These are phyloP conservation scores for Naegleria fowleri DNA, from an alignment of 208 protist species.

Conservation along the genomic window DNA sequence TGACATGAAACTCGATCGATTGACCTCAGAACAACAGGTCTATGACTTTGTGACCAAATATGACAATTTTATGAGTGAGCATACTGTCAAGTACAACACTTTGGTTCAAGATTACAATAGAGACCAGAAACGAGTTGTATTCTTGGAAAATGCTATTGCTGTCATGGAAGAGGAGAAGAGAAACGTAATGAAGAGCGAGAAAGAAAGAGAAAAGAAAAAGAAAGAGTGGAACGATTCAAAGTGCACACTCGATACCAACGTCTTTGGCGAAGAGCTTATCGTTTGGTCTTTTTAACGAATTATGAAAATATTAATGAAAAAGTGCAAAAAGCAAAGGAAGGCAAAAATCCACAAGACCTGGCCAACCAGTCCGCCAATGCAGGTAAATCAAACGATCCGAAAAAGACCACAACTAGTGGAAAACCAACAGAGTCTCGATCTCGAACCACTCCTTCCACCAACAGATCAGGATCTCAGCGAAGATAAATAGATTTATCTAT, in stretches of 20 bases:
- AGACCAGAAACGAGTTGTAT: not conserved
- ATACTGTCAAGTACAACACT: not conserved
- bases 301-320: not conserved
- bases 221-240: not conserved
- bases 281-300: not conserved
- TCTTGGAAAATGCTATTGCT: not conserved
- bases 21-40: not conserved
- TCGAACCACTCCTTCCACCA: not conserved
- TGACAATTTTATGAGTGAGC: constrained; percentile 9
- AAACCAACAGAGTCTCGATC: not conserved
- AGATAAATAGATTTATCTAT: too few relatives aligned
- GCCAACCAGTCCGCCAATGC: not conserved
- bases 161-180: not conserved
- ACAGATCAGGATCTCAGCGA: not conserved
- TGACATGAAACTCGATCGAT: not conserved
- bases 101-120: not conserved
- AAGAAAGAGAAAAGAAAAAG: not conserved
- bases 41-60: not conserved
- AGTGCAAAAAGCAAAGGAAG: not conserved
- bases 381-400: too few relatives aligned
- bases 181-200: not conserved
- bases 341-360: not conserved
- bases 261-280: not conserved
- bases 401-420: too few relatives aligned
- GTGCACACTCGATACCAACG: not conserved